Base-by-base conservation (phyloP, 805 yeast genomes). In the Maudiozyma barnettii region DNA sequence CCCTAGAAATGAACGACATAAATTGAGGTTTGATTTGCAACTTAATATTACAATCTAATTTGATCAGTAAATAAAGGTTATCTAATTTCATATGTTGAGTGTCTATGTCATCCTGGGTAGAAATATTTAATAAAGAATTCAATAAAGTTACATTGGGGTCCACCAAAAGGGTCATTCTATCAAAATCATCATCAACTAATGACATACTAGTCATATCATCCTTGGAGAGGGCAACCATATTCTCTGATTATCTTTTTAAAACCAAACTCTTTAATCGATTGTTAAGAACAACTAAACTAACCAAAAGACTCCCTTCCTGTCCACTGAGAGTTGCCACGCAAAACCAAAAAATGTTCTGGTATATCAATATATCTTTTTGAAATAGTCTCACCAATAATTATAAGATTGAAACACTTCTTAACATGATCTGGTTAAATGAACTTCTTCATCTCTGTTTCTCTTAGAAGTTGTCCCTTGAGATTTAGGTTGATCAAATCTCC, bases 21-120 rank as follows among this genome's bases (percentile, higher is more conserved):
- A 55, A 60, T 13, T 37, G 26, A 4, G 45, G 36, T 4, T 59
- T 56, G 26, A 61, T 39, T 19, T 53, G 58, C 19, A 49, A 51
- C 39, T 58, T 55, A 13, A 54, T 44, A 21, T 49, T 43, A 39
- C 54, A 53, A 13, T 55, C 57, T 18, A 63, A 36, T 33, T 51
- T 51, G 26, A 58, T 31, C 16, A 59, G 39, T 16, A 54, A 49
- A 20, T 49, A 50, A 30, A 61, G 30, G 8, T 52, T 42, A 50
- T 61, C 65, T 41, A 63, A 40, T 41, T 59, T 60, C 41, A 48
- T 38, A 30, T 45, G 41, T 26, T 49, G 51, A 9, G 40, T 23
- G 14, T 38, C 41, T 4, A 23, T 22, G 14, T 20, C 39, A 14
- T 47, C 42, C 20, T 37, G 16, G 4, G 18, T 4, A 10, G 47